Conservation (phyloP, 1,284 basidiomycete species). For the Psilocybe mexicana region DNA sequence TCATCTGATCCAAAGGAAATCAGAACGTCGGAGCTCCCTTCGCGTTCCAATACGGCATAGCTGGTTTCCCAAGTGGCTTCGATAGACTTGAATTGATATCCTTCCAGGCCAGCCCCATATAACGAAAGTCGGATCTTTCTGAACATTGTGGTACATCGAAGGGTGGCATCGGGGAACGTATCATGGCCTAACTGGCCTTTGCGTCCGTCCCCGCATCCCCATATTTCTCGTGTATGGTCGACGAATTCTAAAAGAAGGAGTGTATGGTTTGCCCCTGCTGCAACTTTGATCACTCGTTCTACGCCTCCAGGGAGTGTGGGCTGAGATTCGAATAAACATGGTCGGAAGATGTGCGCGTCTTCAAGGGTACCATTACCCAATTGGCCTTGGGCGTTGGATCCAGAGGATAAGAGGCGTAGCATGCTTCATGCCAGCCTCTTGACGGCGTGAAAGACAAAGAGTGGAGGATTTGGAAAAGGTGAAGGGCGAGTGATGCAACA, state of each 20-base stretch:
- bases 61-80: conserved; percentile 83
- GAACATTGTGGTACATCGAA: conserved; percentile 41
- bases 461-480: too few species aligned
- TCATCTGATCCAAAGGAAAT: conserved; percentile 83
- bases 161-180: conserved; percentile 20
- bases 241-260: conserved; percentile 47
- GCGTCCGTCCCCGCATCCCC: conserved; percentile 68
- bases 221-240: conserved; percentile 42
- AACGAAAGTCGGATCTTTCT: conserved; percentile 44
- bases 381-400: conserved; percentile 80
- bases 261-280: conserved; percentile 68
- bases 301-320: conserved; percentile 29
- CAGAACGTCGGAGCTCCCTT: conserved; percentile 54
- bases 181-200: conserved; percentile 63
- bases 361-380: conserved; percentile 59
- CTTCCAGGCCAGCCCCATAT: conserved; percentile 31
- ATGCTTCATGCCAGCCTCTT: background rate
- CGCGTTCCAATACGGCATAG: conserved; percentile 58
- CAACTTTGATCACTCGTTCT: conserved; percentile 44
- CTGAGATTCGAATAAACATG: conserved; percentile 44
- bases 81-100: conserved; percentile 44
- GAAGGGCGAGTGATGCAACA: too few species aligned
- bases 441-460: too few species aligned
- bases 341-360: conserved; percentile 58
- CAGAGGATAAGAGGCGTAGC: conserved; percentile 50